These are phyloP conservation scores for Pelargonium cotyledonis DNA, from an alignment of 441 rosid species.

Conservation along the genomic window DNA sequence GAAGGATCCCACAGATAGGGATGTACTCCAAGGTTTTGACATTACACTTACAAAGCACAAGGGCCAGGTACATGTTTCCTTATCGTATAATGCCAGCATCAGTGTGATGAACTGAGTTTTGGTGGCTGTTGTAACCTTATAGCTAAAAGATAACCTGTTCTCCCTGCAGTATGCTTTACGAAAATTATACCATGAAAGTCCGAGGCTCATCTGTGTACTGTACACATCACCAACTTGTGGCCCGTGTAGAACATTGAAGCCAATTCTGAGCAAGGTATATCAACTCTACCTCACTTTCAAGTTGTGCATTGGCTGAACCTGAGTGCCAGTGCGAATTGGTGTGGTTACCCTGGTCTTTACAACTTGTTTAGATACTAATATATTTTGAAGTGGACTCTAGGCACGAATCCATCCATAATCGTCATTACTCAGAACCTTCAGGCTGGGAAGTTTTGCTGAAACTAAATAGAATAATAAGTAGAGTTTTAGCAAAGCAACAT, in stretches of 20 bases:
- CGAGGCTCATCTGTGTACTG: conserved; percentile 75
- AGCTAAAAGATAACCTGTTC: conserved; percentile 5
- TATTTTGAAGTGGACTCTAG: no score
- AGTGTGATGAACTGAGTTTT: conserved; percentile 6
- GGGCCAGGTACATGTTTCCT: conserved; percentile 61
- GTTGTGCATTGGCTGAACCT: background rate
- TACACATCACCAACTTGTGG: conserved; percentile 95
- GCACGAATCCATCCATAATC: no score
- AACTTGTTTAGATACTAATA: background rate
- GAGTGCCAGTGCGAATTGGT: background rate
- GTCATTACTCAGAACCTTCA: no score
- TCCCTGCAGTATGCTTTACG: conserved; percentile 76
- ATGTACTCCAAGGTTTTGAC: conserved; percentile 83
- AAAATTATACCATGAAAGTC: conserved; percentile 91
- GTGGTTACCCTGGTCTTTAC: no score
- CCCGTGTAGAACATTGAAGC: conserved; percentile 94
- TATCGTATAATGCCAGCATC: conserved; percentile 9
- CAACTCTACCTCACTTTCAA: background rate
- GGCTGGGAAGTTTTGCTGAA: no score
- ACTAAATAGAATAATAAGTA: no score
- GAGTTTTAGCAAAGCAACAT: no score
- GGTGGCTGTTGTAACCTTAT: background rate
- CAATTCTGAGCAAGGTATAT: conserved; percentile 83
- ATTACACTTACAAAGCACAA: conserved; percentile 63
- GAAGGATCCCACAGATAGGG: conserved; percentile 78